These are phyloP conservation scores for Trichomonas gallinae DNA, from an alignment of 208 protist genomes.

Conservation along the genomic window DNA sequence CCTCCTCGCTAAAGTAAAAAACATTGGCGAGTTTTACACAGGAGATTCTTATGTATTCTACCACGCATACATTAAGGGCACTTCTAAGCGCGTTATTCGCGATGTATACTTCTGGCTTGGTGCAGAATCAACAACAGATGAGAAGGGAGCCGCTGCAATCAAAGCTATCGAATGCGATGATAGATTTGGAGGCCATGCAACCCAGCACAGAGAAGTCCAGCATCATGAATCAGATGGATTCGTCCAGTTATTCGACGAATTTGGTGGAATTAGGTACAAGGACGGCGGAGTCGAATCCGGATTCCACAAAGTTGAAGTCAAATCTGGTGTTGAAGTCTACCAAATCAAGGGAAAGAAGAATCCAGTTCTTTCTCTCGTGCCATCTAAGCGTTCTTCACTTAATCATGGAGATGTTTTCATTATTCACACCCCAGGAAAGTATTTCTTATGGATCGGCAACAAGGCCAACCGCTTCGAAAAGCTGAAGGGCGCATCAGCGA, in stretches of 20 bases:
- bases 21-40: slow-evolving; percentile 26
- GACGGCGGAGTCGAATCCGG: neutral
- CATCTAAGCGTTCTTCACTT: neutral
- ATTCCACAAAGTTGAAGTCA: neutral
- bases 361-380: neutral
- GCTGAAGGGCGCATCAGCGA: neutral
- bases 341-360: neutral
- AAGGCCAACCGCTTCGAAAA: neutral
- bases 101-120: slow-evolving; percentile 39
- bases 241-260: slow-evolving; percentile 23
- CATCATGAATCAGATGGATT: slow-evolving; percentile 29
- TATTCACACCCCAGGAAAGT: neutral
- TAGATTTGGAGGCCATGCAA: slow-evolving; percentile 31
- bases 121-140: slow-evolving; percentile 35
- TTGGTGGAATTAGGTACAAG: neutral
- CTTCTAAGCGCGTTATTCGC: neutral
- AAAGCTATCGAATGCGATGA: slow-evolving; percentile 49
- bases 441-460: neutral
- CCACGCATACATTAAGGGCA: neutral
- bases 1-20: neutral
- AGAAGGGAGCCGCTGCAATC: slow-evolving; percentile 39
- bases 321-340: neutral
- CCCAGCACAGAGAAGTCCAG: slow-evolving; percentile 43
- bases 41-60: slow-evolving; percentile 34
- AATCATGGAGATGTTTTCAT: slow-evolving; percentile 3